phyloP scores from a whole-genome alignment of 2,329 filamentous ascomycete genomes.

The Xylariaceae sp. region DNA sequence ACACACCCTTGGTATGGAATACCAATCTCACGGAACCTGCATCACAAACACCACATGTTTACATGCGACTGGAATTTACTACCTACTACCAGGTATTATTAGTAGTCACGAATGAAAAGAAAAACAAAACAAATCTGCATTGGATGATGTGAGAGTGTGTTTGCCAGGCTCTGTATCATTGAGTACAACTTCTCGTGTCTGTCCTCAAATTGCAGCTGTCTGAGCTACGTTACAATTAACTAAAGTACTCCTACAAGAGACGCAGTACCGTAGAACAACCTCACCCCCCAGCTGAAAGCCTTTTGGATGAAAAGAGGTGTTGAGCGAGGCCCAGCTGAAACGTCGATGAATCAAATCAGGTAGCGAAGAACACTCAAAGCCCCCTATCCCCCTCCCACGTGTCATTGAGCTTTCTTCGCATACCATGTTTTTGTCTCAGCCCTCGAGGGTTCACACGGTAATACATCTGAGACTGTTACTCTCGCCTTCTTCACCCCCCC shows the following conservation, averaged over 20 bases:
- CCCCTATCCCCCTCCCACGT: not conserved
- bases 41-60: not conserved
- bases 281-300: not conserved
- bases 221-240: constrained; percentile 3
- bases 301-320: not conserved
- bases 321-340: constrained; percentile 1
- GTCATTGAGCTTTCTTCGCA: not conserved
- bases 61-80: not conserved
- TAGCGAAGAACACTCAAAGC: not conserved
- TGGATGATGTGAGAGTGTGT: not conserved
- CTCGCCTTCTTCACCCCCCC: not conserved
- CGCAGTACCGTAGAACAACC: not conserved
- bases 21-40: constrained; percentile 6
- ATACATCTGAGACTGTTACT: not conserved
- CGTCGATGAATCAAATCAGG: not conserved
- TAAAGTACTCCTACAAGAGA: not conserved
- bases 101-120: not conserved
- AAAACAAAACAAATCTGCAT: not conserved
- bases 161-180: constrained; percentile 3
- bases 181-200: not conserved
- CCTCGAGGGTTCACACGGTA: not conserved
- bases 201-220: constrained; percentile 4
- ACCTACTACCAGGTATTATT: not conserved
- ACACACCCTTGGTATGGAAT: not conserved
- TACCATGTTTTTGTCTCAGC: not conserved